These are phyloP conservation scores for Stereocaulon alpinum DNA, from an alignment of 495 filamentous ascomycete species.

Conservation along the genomic window DNA sequence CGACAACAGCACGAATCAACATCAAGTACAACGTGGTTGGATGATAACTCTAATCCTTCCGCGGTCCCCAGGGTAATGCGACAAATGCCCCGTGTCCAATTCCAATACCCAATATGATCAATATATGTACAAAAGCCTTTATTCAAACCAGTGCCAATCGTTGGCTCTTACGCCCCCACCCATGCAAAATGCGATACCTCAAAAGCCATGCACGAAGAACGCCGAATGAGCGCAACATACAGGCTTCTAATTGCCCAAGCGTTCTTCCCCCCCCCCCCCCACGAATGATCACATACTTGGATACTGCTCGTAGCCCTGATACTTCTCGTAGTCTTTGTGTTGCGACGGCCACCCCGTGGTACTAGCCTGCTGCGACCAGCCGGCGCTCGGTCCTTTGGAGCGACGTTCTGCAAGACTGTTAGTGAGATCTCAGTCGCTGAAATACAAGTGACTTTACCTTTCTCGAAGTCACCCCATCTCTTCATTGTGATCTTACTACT, in stretches of 20 bases:
- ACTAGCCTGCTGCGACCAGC: slow-evolving; percentile 29
- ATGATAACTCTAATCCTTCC: not conserved
- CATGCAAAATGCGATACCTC: not conserved
- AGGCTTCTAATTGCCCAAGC: not conserved
- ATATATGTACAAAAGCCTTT: slow-evolving; percentile 6
- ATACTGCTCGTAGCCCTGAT: slow-evolving; percentile 41
- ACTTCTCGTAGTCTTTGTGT: slow-evolving; percentile 35
- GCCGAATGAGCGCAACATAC: not conserved
- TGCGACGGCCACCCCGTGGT: slow-evolving; percentile 25
- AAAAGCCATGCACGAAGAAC: not conserved
- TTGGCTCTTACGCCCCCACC: not conserved
- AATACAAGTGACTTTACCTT: slow-evolving; percentile 36
- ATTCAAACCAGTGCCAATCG: not conserved
- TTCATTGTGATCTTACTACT: slow-evolving; percentile 98
- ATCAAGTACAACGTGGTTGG: not conserved
- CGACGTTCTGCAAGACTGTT: slow-evolving; percentile 28
- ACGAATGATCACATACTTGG: slow-evolving; percentile 34
- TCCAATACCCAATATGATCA: not conserved
- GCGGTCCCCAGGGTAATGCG: not conserved
- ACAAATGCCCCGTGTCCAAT: not conserved
- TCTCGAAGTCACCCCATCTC: slow-evolving; percentile 94
- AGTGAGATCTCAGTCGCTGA: not conserved
- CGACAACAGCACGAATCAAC: not conserved
- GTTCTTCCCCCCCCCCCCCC: not conserved
- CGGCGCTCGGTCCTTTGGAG: slow-evolving; percentile 25